phyloP scores from a whole-genome alignment of 2,329 filamentous ascomycete species.

The Paraphoma sp. region DNA sequence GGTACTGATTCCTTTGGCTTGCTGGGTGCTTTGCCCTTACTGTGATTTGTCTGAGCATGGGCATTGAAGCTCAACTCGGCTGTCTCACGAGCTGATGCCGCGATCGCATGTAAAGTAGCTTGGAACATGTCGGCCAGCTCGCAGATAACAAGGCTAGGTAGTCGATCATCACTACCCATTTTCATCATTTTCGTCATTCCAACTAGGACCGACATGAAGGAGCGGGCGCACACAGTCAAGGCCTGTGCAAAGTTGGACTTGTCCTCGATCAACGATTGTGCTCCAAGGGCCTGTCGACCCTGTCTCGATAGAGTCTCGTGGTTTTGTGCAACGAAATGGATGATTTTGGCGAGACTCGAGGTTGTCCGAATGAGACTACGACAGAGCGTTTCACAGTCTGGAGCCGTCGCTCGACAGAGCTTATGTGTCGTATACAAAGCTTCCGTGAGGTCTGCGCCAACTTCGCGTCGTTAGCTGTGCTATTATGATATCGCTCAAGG shows the following conservation, averaged over 20 bases:
- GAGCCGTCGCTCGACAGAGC: slow-evolving; percentile 24
- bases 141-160: slow-evolving; percentile 34
- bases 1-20: slow-evolving; percentile 30
- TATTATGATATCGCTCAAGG: too few species aligned
- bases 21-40: slow-evolving; percentile 9
- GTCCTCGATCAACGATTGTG: slow-evolving; percentile 27
- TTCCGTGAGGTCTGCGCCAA: slow-evolving; percentile 29
- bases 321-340: slow-evolving; percentile 26
- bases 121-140: slow-evolving; percentile 49
- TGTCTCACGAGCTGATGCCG: slow-evolving; percentile 29
- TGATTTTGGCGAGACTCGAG: slow-evolving; percentile 31
- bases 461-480: slow-evolving; percentile 7
- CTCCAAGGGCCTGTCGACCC: slow-evolving; percentile 4
- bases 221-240: slow-evolving; percentile 37
- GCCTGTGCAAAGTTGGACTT: slow-evolving; percentile 33
- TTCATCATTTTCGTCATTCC: slow-evolving; percentile 32
- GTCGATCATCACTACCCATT: slow-evolving; percentile 14
- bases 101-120: slow-evolving; percentile 39
- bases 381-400: slow-evolving; percentile 29
- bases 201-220: slow-evolving; percentile 41
- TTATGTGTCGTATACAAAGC: slow-evolving; percentile 39
- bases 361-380: slow-evolving; percentile 29
- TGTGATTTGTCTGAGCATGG: slow-evolving; percentile 8
- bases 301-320: slow-evolving; percentile 25
- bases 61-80: slow-evolving; percentile 9